Conservation (phyloP, 345 rosid genomes). For the Populus ilicifolia region DNA sequence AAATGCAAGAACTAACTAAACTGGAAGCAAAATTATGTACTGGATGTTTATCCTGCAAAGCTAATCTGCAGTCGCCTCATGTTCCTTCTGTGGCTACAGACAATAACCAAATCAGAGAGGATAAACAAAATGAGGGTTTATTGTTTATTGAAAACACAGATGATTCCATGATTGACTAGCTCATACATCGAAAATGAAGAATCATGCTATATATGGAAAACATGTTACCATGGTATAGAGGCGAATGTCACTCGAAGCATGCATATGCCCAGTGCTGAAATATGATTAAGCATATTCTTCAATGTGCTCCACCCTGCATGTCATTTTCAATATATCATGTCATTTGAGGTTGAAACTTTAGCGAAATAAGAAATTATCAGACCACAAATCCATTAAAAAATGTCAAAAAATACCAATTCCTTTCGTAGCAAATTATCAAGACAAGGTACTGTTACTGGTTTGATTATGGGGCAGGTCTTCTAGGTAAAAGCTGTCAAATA, state of each 20-base stretch:
- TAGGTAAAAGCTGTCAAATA: background rate
- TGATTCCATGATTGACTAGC: too few species aligned
- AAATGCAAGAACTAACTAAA: background rate
- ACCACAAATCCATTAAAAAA: background rate
- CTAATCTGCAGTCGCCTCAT: slow-evolving; percentile 14
- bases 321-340: background rate
- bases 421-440: background rate
- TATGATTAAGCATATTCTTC: slow-evolving; percentile 78
- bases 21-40: slow-evolving; percentile 2
- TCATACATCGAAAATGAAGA: background rate
- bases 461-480: background rate
- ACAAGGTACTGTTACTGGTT: background rate
- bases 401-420: background rate
- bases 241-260: slow-evolving; percentile 45
- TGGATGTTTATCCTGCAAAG: background rate
- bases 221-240: slow-evolving; percentile 12
- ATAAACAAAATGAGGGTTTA: background rate
- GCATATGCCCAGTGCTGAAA: slow-evolving; percentile 62
- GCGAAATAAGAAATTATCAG: background rate
- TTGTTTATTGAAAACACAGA: background rate
- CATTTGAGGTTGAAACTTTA: background rate
- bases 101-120: background rate
- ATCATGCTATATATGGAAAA: background rate
- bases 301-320: slow-evolving; percentile 66
- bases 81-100: slow-evolving; percentile 25